Percentiles rank a stretch among this genome's conserved stretches.
Conservation (phyloP, 306 rosid genomes). For the Cucurbita maxima region DNA sequence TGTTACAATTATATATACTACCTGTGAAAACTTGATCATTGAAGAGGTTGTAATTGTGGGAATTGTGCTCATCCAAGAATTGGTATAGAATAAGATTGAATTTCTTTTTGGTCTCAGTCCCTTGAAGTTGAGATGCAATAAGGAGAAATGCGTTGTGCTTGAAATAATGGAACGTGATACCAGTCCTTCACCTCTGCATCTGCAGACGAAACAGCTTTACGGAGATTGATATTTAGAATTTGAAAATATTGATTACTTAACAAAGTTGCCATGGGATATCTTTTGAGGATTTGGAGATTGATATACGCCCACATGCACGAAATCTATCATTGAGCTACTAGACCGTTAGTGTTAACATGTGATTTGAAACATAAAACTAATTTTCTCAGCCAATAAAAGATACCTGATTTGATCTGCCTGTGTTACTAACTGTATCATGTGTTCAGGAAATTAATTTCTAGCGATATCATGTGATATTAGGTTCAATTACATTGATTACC, state of each 20-base stretch:
- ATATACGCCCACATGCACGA: neutral
- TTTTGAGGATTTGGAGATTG: neutral
- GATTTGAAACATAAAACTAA: neutral
- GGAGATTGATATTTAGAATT: neutral
- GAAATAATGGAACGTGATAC: neutral
- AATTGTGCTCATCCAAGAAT: neutral
- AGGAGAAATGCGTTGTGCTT: neutral
- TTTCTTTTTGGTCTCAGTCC: neutral
- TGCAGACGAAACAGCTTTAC: neutral
- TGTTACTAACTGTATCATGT: neutral
- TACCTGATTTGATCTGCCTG: neutral
- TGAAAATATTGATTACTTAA: neutral
- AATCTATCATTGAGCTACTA: neutral
- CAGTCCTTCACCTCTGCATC: neutral
- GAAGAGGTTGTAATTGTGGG: neutral
- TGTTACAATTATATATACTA: neutral
- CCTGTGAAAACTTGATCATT: neutral
- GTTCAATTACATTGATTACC: neutral
- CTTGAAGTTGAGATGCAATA: neutral
- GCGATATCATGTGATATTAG: neutral
- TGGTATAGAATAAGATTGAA: neutral
- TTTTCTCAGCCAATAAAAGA: neutral
- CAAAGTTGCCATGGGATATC: neutral
- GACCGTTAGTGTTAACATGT: neutral
- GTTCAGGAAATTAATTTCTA: neutral